These are phyloP conservation scores for Pseudonitzschia pungens DNA, from an alignment of 108 stramenopile genomes.

Conservation along the genomic window DNA sequence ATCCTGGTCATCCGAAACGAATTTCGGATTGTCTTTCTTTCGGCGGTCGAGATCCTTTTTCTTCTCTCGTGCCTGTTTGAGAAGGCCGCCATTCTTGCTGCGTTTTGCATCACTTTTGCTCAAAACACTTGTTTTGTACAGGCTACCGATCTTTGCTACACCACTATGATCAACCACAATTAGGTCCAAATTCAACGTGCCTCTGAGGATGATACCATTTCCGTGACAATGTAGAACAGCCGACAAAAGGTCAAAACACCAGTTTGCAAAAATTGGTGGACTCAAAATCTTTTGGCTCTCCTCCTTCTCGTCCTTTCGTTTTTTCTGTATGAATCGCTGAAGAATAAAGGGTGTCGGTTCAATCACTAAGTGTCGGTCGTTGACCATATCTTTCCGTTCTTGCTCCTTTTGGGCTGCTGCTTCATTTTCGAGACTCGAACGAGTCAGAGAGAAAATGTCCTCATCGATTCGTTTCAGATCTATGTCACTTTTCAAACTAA, in stretches of 20 bases:
- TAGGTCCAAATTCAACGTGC: conserved; percentile 63
- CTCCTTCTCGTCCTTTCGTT: conserved; percentile 34
- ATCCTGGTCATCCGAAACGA: conserved; percentile 51
- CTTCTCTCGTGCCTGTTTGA: conserved; percentile 25
- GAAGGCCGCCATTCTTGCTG: conserved; percentile 45
- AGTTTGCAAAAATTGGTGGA: conserved; percentile 61
- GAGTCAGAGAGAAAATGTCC: conserved; percentile 71
- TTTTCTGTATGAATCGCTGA: conserved; percentile 57
- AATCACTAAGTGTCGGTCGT: conserved; percentile 71
- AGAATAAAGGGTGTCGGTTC: conserved; percentile 78
- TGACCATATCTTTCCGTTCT: conserved; percentile 48
- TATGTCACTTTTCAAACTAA: conserved; percentile 9
- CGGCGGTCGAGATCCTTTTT: conserved; percentile 26
- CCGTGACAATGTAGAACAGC: conserved; percentile 79
- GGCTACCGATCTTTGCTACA: conserved; percentile 65
- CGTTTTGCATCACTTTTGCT: conserved; percentile 45
- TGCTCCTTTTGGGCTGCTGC: conserved; percentile 46
- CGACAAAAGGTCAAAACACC: conserved; percentile 80
- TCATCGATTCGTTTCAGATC: conserved; percentile 51
- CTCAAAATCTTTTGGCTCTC: conserved; percentile 36
- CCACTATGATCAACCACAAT: conserved; percentile 81
- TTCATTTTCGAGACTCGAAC: conserved; percentile 65
- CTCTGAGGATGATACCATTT: conserved; percentile 71
- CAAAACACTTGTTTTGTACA: conserved; percentile 70
- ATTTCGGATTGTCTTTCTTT: conserved; percentile 32